Conservation (phyloP, 352 stramenopile species). For the Pythium dissotocum region DNA sequence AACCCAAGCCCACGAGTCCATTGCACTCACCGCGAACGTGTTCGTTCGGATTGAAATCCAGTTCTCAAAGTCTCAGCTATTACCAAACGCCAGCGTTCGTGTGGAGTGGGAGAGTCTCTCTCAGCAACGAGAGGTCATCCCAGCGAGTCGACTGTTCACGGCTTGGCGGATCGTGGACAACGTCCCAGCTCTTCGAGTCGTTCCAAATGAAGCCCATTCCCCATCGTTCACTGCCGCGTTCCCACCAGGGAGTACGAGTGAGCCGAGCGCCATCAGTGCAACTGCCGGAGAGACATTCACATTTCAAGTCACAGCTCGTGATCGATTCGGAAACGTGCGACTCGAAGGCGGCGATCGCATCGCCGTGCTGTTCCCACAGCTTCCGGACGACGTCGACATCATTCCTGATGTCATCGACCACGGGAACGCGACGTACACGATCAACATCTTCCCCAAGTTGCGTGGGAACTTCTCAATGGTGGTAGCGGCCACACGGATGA, state of each 20-base stretch:
- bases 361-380: constrained; percentile 21
- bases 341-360: constrained; percentile 22
- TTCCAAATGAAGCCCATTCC: constrained; percentile 9
- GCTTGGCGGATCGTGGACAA: constrained; percentile 61
- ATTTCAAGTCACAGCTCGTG: constrained; percentile 24
- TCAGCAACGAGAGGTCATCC: constrained; percentile 43
- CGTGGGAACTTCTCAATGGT: constrained; percentile 27
- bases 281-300: constrained; percentile 12
- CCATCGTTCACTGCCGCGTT: constrained; percentile 27
- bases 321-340: constrained; percentile 25
- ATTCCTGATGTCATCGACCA: constrained; percentile 9
- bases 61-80: constrained; percentile 43
- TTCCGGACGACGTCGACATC: constrained; percentile 9
- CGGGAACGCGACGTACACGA: constrained; percentile 18
- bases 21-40: constrained; percentile 35
- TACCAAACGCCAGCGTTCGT: constrained; percentile 37
- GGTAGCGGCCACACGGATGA: constrained; percentile 15
- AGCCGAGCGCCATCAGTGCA: constrained; percentile 1
- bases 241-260: background rate
- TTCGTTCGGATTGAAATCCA: constrained; percentile 51
- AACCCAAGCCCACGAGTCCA: constrained; percentile 4
- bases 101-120: constrained; percentile 64
- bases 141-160: constrained; percentile 46
- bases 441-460: constrained; percentile 20
- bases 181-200: constrained; percentile 32